These are phyloP conservation scores for Botryosphaeria dothidea DNA, from an alignment of 2,329 filamentous ascomycete genomes.

Conservation along the genomic window DNA sequence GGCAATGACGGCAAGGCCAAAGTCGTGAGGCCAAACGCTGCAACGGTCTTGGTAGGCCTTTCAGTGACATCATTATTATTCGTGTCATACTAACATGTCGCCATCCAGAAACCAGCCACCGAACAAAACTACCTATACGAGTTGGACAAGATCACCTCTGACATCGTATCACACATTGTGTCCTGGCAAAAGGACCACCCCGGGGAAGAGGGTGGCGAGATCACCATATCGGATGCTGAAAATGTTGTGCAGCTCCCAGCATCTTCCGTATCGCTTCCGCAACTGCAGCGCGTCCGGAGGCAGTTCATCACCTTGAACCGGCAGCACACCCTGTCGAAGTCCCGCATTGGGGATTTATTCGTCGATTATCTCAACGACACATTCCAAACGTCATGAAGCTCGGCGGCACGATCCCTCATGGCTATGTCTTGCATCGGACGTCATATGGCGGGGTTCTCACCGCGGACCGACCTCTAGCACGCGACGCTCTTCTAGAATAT, in stretches of 20 bases:
- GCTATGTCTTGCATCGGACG: background rate
- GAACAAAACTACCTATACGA: conserved; percentile 75
- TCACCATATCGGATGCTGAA: conserved; percentile 56
- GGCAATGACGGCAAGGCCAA: conserved; percentile 64
- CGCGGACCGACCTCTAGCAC: background rate
- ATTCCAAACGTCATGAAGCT: conserved; percentile 25
- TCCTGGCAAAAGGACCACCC: conserved; percentile 66
- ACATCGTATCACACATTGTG: conserved; percentile 69
- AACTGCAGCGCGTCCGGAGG: conserved; percentile 74
- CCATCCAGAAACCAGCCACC: conserved; percentile 56
- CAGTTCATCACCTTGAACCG: conserved; percentile 78
- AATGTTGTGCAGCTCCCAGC: conserved; percentile 65
- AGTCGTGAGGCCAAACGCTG: conserved; percentile 70
- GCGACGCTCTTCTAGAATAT: background rate
- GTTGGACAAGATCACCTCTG: conserved; percentile 76
- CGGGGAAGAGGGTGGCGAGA: conserved; percentile 61
- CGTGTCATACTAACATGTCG: conserved; percentile 4
- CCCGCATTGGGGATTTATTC: conserved; percentile 39
- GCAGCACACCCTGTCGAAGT: conserved; percentile 54
- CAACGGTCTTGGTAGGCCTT: conserved; percentile 61
- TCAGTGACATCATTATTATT: background rate
- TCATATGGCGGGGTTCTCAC: conserved; percentile 13
- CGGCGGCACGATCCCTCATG: background rate
- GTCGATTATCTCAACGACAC: conserved; percentile 41
- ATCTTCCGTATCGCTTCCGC: conserved; percentile 67